Evolutionary conservation across 2,329 filamentous ascomycete species (phyloP).

Genomic region (Talaromyces sp.): DNA sequence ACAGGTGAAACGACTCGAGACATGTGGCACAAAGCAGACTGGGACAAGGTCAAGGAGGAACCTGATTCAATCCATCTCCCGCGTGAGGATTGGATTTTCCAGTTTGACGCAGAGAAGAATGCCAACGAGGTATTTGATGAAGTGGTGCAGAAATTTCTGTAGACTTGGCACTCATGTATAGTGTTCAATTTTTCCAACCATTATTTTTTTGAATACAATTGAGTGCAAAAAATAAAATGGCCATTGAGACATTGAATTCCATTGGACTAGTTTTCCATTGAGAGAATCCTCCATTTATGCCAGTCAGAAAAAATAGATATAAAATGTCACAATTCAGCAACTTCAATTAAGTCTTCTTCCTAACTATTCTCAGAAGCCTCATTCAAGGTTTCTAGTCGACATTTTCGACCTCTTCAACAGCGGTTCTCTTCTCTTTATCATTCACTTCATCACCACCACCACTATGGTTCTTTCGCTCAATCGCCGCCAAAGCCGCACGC

Average conservation of each 20-base stretch:
- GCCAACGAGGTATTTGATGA: conserved; percentile 37
- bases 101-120: conserved; percentile 46
- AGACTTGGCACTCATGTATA: neutral
- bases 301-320: too few relatives aligned
- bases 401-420: neutral
- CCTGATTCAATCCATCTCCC: conserved; percentile 41
- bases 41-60: conserved; percentile 38
- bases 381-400: too few relatives aligned
- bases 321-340: too few relatives aligned
- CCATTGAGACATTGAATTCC: too few relatives aligned
- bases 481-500: conserved; percentile 6
- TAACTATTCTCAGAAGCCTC: too few relatives aligned
- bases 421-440: neutral
- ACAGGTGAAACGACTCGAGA: conserved; percentile 44
- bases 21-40: conserved; percentile 51
- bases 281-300: too few relatives aligned
- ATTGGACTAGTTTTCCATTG: too few relatives aligned
- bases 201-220: too few relatives aligned
- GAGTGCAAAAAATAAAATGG: too few relatives aligned
- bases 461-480: conserved; percentile 4
- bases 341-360: too few relatives aligned
- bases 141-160: conserved; percentile 19
- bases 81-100: conserved; percentile 45
- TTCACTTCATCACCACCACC: neutral
- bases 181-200: neutral